phyloP scores from a whole-genome alignment of 495 filamentous ascomycete species.

The Lineolata rhizophorae region DNA sequence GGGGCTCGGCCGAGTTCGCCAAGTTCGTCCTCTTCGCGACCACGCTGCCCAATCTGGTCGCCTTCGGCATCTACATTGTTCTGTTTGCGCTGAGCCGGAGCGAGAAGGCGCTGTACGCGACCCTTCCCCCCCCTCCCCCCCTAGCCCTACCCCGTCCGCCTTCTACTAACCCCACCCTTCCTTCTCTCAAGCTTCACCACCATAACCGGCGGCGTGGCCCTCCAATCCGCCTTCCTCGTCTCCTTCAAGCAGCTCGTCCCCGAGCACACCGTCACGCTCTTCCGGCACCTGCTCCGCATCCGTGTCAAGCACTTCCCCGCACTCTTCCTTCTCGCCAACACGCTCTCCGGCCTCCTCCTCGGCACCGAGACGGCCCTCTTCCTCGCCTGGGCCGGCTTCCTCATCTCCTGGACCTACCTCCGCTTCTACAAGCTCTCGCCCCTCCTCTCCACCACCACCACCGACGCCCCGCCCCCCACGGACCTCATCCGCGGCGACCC shows the following conservation, averaged over 20 bases:
- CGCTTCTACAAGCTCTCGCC: conserved; percentile 63
- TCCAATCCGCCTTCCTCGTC: conserved; percentile 88
- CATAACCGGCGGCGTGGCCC: conserved; percentile 68
- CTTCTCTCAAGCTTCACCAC: conserved; percentile 42
- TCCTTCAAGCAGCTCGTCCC: conserved; percentile 96
- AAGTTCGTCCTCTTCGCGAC: conserved; percentile 68
- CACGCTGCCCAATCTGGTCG: conserved; percentile 57
- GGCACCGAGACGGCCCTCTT: conserved; percentile 70
- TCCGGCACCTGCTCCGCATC: conserved; percentile 67
- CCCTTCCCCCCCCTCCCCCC: conserved; percentile 1
- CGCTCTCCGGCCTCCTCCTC: conserved; percentile 54
- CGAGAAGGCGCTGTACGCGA: conserved; percentile 43
- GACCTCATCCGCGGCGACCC: conserved; percentile 57
- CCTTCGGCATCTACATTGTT: conserved; percentile 48
- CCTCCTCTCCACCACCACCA: conserved; percentile 28
- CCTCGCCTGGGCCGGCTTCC: conserved; percentile 59
- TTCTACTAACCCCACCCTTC: conserved; percentile 11
- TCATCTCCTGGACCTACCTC: conserved; percentile 86
- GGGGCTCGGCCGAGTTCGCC: conserved; percentile 79
- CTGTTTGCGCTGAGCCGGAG: conserved; percentile 50
- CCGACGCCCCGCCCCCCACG: too few species aligned
- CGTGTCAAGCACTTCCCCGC: conserved; percentile 89
- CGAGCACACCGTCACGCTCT: conserved; percentile 89
- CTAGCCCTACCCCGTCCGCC: too few species aligned
- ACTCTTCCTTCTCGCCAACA: conserved; percentile 61